These are phyloP conservation scores for Saturnispora halmiae DNA, from an alignment of 805 yeast genomes.

Conservation along the genomic window DNA sequence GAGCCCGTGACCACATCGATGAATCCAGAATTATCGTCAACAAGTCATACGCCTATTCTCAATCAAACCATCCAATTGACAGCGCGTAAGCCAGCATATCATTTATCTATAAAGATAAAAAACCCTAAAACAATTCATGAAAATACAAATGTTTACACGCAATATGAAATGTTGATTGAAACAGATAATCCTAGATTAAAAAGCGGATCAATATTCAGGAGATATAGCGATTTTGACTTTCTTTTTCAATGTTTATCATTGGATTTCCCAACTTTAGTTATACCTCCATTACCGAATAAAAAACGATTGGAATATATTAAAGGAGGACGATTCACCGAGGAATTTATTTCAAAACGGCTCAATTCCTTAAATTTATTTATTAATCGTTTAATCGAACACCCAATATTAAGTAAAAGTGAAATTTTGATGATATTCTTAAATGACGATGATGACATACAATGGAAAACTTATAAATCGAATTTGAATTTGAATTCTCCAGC, in stretches of 20 bases:
- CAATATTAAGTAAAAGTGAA: slow-evolving; percentile 57
- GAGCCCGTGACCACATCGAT: too few species aligned
- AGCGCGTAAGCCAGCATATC: slow-evolving; percentile 5
- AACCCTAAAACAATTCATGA: slow-evolving; percentile 66
- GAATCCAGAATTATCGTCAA: background rate
- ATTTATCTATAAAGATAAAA: slow-evolving; percentile 35
- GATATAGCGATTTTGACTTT: slow-evolving; percentile 82
- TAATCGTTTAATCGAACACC: slow-evolving; percentile 65
- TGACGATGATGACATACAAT: slow-evolving; percentile 41
- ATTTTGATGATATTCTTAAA: slow-evolving; percentile 65
- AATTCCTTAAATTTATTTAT: slow-evolving; percentile 72
- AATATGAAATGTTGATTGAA: slow-evolving; percentile 57
- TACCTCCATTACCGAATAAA: slow-evolving; percentile 93
- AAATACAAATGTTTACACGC: slow-evolving; percentile 66
- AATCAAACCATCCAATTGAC: slow-evolving; percentile 1
- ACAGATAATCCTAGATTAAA: slow-evolving; percentile 53
- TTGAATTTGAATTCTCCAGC: slow-evolving; percentile 23
- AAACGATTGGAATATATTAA: slow-evolving; percentile 85
- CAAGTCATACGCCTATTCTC: background rate
- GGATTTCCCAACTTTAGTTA: slow-evolving; percentile 76
- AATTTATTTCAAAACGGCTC: slow-evolving; percentile 76
- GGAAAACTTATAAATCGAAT: slow-evolving; percentile 60
- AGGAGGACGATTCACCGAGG: slow-evolving; percentile 83
- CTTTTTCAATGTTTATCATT: slow-evolving; percentile 63
- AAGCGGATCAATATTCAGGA: slow-evolving; percentile 49